Conservation (phyloP, 2,329 filamentous ascomycete species). For the Lasiodiplodia gonubiensis region DNA sequence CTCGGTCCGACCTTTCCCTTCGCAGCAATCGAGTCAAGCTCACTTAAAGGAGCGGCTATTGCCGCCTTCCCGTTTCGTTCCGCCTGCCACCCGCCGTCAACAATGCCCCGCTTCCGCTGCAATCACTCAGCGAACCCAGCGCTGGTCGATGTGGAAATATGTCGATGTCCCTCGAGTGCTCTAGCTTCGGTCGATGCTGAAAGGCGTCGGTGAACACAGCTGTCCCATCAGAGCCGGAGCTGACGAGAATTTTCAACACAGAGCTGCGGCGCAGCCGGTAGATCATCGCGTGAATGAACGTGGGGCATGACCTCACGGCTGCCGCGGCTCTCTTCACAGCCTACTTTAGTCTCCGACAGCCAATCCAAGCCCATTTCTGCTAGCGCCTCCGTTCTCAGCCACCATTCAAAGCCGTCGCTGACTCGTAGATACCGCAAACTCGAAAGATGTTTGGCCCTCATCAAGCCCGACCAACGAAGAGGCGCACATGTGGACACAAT, state of each 20-base stretch:
- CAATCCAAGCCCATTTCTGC: not conserved
- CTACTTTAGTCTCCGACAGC: not conserved
- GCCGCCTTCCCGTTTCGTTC: no score
- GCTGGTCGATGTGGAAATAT: no score
- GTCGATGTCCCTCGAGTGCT: no score
- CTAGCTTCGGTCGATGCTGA: no score
- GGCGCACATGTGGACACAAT: not conserved
- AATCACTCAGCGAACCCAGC: no score
- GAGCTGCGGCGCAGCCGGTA: not conserved
- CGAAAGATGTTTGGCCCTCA: not conserved
- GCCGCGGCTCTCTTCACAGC: not conserved
- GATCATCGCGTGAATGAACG: not conserved
- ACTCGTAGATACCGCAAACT: not conserved
- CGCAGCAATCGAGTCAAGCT: no score
- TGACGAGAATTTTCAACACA: not conserved
- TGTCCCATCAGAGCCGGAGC: no score
- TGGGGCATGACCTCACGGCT: not conserved
- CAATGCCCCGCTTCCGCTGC: no score
- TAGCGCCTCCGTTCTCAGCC: not conserved
- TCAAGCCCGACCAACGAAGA: not conserved
- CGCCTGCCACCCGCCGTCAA: no score
- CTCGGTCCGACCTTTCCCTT: no score
- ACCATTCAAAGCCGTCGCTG: not conserved
- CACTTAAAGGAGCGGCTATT: no score
- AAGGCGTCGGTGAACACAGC: no score